Evolutionary conservation across 257 asterid genomes (phyloP).

Genomic region (Solanum virginianum): DNA sequence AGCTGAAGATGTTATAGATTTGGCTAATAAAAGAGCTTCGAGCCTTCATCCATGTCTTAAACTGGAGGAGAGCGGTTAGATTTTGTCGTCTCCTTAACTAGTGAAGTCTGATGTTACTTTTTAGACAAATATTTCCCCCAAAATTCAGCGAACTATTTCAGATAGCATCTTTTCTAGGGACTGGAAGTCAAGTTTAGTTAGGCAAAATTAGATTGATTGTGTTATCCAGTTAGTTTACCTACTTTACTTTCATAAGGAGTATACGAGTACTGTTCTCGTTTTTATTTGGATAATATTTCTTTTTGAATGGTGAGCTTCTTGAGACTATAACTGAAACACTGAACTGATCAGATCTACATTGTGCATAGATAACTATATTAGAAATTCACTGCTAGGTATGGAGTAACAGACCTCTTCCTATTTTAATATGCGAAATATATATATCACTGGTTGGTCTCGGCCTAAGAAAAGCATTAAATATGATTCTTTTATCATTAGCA

Average conservation of each 20-base stretch:
- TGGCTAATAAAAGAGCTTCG: too few species aligned
- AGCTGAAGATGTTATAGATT: too few species aligned
- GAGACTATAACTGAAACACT: not conserved
- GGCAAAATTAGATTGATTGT: not conserved
- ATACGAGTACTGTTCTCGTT: not conserved
- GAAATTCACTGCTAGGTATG: not conserved
- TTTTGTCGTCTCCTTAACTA: too few species aligned
- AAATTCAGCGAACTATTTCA: not conserved
- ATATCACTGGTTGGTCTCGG: not conserved
- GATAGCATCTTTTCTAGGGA: not conserved
- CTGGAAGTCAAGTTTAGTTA: not conserved
- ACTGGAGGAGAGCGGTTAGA: too few species aligned
- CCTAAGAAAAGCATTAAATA: too few species aligned
- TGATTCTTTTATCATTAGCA: too few species aligned
- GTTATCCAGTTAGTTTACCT: not conserved
- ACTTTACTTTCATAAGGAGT: not conserved
- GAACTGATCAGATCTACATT: not conserved
- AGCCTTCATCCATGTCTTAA: too few species aligned
- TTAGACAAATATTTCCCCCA: too few species aligned
- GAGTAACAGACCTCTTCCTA: not conserved
- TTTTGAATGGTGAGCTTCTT: not conserved
- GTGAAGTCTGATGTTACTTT: too few species aligned
- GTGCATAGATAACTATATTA: not conserved
- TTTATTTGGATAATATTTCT: not conserved
- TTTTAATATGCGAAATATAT: not conserved